Evolutionary conservation across 306 rosid species (phyloP).

Genomic region (Ammopiptanthus mongolicus): DNA sequence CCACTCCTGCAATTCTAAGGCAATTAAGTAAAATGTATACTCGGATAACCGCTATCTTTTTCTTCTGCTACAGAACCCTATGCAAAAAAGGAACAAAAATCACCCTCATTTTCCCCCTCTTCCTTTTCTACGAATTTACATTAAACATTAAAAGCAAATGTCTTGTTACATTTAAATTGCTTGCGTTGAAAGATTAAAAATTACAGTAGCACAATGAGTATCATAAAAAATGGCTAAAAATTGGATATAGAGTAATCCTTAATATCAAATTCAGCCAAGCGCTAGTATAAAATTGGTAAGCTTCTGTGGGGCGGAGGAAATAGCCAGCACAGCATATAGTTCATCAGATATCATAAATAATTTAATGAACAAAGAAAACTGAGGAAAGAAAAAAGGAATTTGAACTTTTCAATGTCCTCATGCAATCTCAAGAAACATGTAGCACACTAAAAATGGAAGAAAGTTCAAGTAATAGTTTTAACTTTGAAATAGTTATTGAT

Average conservation of each 20-base stretch:
- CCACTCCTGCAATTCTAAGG: constrained; percentile 69
- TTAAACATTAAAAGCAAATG: not conserved
- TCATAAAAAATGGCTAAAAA: not conserved
- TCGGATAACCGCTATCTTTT: not conserved
- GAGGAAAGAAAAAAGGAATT: not conserved
- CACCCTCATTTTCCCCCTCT: not conserved
- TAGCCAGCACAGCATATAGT: not conserved
- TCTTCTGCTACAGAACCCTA: not conserved
- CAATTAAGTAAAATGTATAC: not conserved
- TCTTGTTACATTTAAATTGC: not conserved
- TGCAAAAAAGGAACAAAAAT: not conserved
- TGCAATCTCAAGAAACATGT: not conserved
- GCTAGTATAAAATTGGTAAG: not conserved
- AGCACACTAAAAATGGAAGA: not conserved
- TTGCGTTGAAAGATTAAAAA: not conserved
- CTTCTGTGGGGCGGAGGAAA: not conserved
- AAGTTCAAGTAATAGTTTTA: not conserved
- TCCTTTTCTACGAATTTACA: not conserved
- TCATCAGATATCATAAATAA: not conserved
- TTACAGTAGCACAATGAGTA: not conserved
- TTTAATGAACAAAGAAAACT: not conserved
- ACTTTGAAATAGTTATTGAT: not conserved
- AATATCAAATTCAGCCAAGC: not conserved
- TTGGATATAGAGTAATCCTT: not conserved
- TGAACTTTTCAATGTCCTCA: constrained; percentile 1